A percentile compares a stretch with the other conserved stretches of the same genome.
Conservation (phyloP, 1,284 basidiomycete species). For the Cutaneotrichosporon cutaneum region DNA sequence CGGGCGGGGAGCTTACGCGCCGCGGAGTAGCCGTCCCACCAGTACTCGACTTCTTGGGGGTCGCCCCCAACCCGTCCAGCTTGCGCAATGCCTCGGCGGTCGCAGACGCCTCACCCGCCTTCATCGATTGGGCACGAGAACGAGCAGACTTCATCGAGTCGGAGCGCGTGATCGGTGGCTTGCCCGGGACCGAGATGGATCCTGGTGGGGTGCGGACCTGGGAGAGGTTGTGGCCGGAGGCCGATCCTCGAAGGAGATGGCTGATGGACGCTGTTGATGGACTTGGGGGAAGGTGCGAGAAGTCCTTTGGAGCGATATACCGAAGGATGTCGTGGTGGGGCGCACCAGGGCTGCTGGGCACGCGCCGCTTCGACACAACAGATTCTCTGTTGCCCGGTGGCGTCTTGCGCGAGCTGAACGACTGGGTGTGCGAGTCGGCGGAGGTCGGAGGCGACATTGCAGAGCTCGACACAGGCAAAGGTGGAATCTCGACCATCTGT, state of each 20-base stretch:
- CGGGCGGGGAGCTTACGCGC: conserved; percentile 57
- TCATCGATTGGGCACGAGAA: conserved; percentile 19
- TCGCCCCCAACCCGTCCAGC: conserved; percentile 81
- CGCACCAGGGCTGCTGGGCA: conserved; percentile 29
- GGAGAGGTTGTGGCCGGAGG: conserved; percentile 50
- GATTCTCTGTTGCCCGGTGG: conserved; percentile 28
- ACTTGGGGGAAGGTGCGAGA: conserved; percentile 82
- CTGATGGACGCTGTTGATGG: conserved; percentile 80
- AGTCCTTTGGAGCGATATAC: conserved; percentile 60
- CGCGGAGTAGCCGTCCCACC: conserved; percentile 1
- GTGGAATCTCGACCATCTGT: conserved; percentile 18
- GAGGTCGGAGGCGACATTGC: conserved; percentile 35
- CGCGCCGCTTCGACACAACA: conserved; percentile 13
- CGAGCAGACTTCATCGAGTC: conserved; percentile 22
- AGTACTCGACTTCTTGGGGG: conserved; percentile 56
- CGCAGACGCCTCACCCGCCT: conserved; percentile 62
- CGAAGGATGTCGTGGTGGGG: conserved; percentile 54
- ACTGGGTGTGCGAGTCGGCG: conserved; percentile 35
- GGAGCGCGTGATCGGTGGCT: conserved; percentile 15
- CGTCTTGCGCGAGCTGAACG: conserved; percentile 36
- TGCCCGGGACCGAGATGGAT: conserved; percentile 44
- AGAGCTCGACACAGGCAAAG: conserved; percentile 10
- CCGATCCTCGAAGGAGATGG: conserved; percentile 68
- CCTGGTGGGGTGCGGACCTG: conserved; percentile 37
- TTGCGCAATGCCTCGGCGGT: conserved; percentile 90